These are phyloP conservation scores for Trapa incisa DNA, from an alignment of 345 rosid species.

Conservation along the genomic window DNA sequence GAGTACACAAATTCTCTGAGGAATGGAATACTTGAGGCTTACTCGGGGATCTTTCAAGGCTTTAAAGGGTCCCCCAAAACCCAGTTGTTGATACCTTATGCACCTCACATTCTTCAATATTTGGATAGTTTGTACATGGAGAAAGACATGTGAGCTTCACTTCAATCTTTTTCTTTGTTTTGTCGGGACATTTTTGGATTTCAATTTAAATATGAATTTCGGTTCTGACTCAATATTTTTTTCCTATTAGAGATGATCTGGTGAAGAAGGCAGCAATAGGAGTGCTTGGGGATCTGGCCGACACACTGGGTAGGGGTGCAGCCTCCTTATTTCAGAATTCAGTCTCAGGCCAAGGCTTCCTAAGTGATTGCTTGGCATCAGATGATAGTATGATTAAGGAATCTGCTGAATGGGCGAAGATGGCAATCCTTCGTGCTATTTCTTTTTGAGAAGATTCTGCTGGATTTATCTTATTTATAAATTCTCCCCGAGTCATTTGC, in stretches of 20 bases:
- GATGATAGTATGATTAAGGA: slow-evolving; percentile 49
- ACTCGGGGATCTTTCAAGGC: slow-evolving; percentile 40
- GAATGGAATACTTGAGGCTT: slow-evolving; percentile 39
- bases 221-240: background rate
- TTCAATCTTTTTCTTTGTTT: slow-evolving; percentile 1
- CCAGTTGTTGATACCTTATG: slow-evolving; percentile 36
- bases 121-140: slow-evolving; percentile 35
- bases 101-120: slow-evolving; percentile 35
- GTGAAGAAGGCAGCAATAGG: slow-evolving; percentile 46
- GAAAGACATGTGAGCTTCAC: slow-evolving; percentile 28
- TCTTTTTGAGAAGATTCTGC: slow-evolving; percentile 31
- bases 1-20: slow-evolving; percentile 38
- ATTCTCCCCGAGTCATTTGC: slow-evolving; percentile 11
- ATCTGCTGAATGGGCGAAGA: slow-evolving; percentile 58
- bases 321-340: slow-evolving; percentile 49
- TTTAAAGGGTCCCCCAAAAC: slow-evolving; percentile 37
- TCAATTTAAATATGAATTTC: background rate
- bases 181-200: background rate
- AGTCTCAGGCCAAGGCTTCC: slow-evolving; percentile 37
- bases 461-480: slow-evolving; percentile 20
- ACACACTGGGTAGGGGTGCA: slow-evolving; percentile 40
- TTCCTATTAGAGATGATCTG: slow-evolving; percentile 34
- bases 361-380: slow-evolving; percentile 41
- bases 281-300: slow-evolving; percentile 50
- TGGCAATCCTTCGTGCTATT: slow-evolving; percentile 43